Evolutionary conservation across 2,329 filamentous ascomycete species (phyloP).

Genomic region (Alternaria incomplexa): DNA sequence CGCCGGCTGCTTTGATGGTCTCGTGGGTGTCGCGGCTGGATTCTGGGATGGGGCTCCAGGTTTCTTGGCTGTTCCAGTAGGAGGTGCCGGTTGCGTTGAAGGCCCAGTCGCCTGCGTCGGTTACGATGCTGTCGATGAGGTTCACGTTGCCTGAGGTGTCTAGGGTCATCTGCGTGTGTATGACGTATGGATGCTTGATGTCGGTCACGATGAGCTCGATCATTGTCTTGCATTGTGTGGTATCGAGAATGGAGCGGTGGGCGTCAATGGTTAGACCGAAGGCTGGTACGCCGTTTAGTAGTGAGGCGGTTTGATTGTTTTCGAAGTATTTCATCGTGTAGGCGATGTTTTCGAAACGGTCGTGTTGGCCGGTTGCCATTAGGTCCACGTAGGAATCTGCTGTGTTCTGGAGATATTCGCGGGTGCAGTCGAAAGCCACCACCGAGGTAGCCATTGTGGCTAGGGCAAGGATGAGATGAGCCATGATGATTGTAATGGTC

Average conservation of each 20-base stretch:
- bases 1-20: constrained; percentile 25
- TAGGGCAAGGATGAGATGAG: neutral
- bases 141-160: constrained; percentile 13
- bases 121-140: constrained; percentile 32
- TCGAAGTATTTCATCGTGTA: constrained; percentile 28
- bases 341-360: constrained; percentile 21
- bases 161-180: constrained; percentile 32
- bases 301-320: constrained; percentile 19
- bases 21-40: constrained; percentile 15
- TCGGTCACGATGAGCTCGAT: constrained; percentile 31
- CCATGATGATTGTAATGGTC: neutral
- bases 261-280: constrained; percentile 23
- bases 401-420: constrained; percentile 8
- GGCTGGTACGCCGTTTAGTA: constrained; percentile 22
- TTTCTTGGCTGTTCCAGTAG: constrained; percentile 21
- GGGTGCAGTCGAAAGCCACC: constrained; percentile 14
- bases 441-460: neutral
- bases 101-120: constrained; percentile 35
- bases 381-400: constrained; percentile 12
- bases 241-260: constrained; percentile 27
- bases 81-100: constrained; percentile 35
- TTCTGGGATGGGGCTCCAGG: constrained; percentile 24
- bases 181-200: constrained; percentile 30
- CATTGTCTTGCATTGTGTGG: constrained; percentile 32
- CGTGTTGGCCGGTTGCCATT: constrained; percentile 22